These are phyloP conservation scores for Fusarium dlaminii DNA, from an alignment of 2,329 filamentous ascomycete species.

Conservation along the genomic window DNA sequence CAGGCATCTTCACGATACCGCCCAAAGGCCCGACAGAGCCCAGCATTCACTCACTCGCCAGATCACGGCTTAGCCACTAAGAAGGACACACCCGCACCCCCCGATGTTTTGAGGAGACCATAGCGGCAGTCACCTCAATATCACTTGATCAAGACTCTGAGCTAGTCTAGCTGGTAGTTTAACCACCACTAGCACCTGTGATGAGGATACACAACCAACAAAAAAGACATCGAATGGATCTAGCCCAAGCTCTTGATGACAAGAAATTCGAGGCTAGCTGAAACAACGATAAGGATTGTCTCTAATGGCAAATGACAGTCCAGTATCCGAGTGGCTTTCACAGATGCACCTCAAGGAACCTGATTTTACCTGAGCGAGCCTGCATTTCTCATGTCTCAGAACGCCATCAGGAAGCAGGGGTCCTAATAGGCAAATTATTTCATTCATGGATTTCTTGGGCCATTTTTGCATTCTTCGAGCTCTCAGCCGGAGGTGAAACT, in stretches of 20 bases:
- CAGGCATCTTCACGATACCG: slow-evolving; percentile 22
- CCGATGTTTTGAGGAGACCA: neutral
- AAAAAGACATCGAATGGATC: slow-evolving; percentile 28
- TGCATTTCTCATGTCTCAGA: slow-evolving; percentile 29
- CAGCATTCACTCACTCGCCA: neutral
- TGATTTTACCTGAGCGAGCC: neutral
- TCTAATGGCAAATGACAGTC: slow-evolving; percentile 4
- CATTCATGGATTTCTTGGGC: neutral
- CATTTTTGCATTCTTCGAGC: slow-evolving; percentile 8
- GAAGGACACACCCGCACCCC: slow-evolving; percentile 5
- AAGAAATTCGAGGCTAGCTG: slow-evolving; percentile 18
- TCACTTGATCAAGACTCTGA: slow-evolving; percentile 20
- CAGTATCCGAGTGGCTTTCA: slow-evolving; percentile 13
- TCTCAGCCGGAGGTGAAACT: neutral
- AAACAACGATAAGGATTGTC: slow-evolving; percentile 25
- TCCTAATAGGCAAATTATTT: neutral
- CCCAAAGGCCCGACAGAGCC: slow-evolving; percentile 8
- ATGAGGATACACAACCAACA: slow-evolving; percentile 25
- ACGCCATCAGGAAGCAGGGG: slow-evolving; percentile 22
- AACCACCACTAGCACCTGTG: slow-evolving; percentile 18
- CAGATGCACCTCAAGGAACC: slow-evolving; percentile 8
- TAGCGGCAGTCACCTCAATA: slow-evolving; percentile 20
- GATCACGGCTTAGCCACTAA: slow-evolving; percentile 3
- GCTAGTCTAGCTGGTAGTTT: slow-evolving; percentile 34
- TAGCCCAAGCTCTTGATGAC: slow-evolving; percentile 2